Conservation (phyloP, 2,329 filamentous ascomycete species). For the Cordyceps cicadae region DNA sequence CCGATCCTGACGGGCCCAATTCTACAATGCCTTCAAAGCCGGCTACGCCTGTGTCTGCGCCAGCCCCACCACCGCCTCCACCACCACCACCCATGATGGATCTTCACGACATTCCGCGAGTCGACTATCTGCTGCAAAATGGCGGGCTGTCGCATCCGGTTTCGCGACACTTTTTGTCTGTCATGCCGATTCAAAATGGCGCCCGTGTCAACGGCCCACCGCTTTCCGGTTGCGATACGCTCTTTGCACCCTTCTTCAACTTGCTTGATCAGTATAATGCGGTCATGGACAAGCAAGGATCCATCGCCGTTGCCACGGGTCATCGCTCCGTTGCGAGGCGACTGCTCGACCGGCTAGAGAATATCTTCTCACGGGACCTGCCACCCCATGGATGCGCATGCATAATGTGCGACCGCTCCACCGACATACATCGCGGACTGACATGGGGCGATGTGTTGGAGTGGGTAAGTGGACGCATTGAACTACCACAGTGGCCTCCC, state of each 20-base stretch:
- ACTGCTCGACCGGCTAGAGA: constrained; percentile 80
- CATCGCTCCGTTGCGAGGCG: constrained; percentile 90
- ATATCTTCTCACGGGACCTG: constrained; percentile 88
- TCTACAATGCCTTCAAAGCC: constrained; percentile 27
- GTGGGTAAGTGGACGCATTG: constrained; percentile 78
- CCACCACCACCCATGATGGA: constrained; percentile 62
- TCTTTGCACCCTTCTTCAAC: constrained; percentile 77
- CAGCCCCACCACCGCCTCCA: constrained; percentile 35
- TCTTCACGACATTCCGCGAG: constrained; percentile 64
- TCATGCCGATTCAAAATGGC: constrained; percentile 47
- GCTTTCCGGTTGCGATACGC: constrained; percentile 56
- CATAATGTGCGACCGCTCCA: constrained; percentile 63
- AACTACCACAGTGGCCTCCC: constrained; percentile 81
- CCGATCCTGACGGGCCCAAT: constrained; percentile 28
- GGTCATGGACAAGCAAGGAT: constrained; percentile 76
- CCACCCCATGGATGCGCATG: constrained; percentile 79
- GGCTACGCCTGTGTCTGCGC: constrained; percentile 30
- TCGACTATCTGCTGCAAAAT: constrained; percentile 87
- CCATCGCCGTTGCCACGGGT: constrained; percentile 87
- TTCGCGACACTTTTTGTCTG: constrained; percentile 64
- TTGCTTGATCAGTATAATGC: constrained; percentile 78
- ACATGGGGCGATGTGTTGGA: constrained; percentile 96
- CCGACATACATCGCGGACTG: constrained; percentile 61
- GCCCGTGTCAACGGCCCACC: constrained; percentile 55
- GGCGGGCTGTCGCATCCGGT: constrained; percentile 68